phyloP scores from a whole-genome alignment of 257 asterid genomes.

The Solanum chmielewskii region DNA sequence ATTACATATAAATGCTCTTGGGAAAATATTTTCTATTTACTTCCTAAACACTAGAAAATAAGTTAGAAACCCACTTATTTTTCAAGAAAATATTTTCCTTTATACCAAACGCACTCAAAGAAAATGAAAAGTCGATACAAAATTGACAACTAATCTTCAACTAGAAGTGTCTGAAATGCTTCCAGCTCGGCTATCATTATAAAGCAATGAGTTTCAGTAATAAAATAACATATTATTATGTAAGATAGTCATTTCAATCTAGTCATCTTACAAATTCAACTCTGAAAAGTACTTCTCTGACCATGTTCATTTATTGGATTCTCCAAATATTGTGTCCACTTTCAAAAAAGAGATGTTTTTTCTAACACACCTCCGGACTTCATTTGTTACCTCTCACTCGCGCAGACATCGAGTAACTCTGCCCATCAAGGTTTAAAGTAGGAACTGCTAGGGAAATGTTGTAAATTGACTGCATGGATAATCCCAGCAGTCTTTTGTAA shows the following conservation, averaged over 20 bases:
- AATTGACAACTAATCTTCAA: neutral
- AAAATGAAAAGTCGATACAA: neutral
- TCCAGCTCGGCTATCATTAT: neutral
- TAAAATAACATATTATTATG: neutral
- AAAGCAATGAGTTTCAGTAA: too few species aligned
- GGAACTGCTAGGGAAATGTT: neutral
- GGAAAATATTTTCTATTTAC: neutral
- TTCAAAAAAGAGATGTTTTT: neutral
- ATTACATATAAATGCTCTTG: neutral
- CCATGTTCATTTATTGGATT: neutral
- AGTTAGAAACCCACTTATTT: neutral
- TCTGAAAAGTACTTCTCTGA: neutral
- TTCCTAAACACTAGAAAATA: neutral
- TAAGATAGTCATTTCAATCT: neutral
- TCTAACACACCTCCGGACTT: neutral
- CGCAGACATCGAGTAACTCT: neutral
- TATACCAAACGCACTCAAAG: neutral
- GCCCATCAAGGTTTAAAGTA: too few species aligned
- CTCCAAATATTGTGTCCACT: neutral
- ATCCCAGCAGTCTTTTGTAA: neutral
- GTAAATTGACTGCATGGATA: neutral
- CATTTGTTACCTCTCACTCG: neutral
- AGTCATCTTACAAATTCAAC: neutral
- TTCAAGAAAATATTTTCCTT: neutral
- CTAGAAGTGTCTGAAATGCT: neutral